Base-by-base conservation (phyloP, 1,284 basidiomycete species). In the Irpex sp. region DNA sequence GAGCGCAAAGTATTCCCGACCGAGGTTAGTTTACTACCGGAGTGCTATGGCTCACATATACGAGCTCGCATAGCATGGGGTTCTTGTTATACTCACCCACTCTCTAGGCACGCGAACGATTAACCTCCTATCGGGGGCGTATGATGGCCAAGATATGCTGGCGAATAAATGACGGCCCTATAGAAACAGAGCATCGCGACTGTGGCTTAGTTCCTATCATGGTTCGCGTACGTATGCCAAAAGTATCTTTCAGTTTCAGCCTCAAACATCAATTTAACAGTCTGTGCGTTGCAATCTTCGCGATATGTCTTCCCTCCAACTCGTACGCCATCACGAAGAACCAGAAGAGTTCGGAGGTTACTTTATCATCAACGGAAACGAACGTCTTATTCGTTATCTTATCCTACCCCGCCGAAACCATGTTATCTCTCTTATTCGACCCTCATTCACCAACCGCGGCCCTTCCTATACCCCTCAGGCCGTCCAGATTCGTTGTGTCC, bases 311-410 rank as follows among this genome's bases (percentile, higher is more conserved):
- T 93, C 97, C 4, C 83, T 89, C 7, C 91, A 95, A 63, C 89
- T 99, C 59, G 94, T 99, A 55, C 80, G 82, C 63, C 90, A 90
- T 68, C 92, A 97, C 73, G 97, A 99, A 81, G 97, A 99, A 74
- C 89, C 97, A 2, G 95, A 97, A 78, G 97, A 99, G 75, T 97
- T 98, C 74, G 97, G 97, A 55, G 97, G 97, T 33, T 99, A 99
- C 80, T 99, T 99, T 74, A 86, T 99, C 71, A 91, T 99, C 75
- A 99, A 99, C 76, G 97, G 97, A 66, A 99, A 98, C 79, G 97
- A 99, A 79, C 94, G 96, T 78, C 86, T 99, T 68, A 95, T 99
- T 71, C 95, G 97, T 63, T 98, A 96, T 79, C 90, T 97, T 72
- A 96, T 96, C 75, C 88, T 95, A 67, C 95, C 87, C 66, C 90